Evolutionary conservation across 208 protist species (phyloP).

Genomic region (Trypanosoma melophagium): DNA sequence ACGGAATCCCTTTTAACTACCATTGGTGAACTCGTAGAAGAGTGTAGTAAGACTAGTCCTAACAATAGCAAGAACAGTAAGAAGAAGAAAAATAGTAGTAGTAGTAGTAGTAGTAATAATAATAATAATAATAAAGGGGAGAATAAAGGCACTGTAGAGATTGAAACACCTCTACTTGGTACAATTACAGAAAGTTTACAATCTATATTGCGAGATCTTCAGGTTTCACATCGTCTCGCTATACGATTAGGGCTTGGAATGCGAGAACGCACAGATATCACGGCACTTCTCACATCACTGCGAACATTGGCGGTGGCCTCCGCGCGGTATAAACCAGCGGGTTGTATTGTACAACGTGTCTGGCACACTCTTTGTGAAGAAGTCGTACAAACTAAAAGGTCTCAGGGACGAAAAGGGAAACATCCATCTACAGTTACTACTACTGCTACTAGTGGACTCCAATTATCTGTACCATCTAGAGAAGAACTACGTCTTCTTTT

Average conservation of each 20-base stretch:
- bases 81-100: no score
- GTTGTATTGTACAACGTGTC: slow-evolving; percentile 31
- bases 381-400: slow-evolving; percentile 20
- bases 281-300: slow-evolving; percentile 31
- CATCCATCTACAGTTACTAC: not conserved
- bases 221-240: slow-evolving; percentile 32
- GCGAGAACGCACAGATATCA: slow-evolving; percentile 45
- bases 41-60: not conserved
- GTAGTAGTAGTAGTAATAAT: not conserved
- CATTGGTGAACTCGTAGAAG: slow-evolving; percentile 23
- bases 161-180: slow-evolving; percentile 18
- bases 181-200: slow-evolving; percentile 31
- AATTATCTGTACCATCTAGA: slow-evolving; percentile 32
- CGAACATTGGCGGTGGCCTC: slow-evolving; percentile 29
- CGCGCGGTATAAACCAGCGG: slow-evolving; percentile 27
- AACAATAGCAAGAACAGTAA: not conserved
- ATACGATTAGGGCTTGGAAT: slow-evolving; percentile 44
- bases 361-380: slow-evolving; percentile 34
- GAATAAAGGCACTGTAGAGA: not conserved
- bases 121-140: not conserved
- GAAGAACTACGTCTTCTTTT: slow-evolving; percentile 35
- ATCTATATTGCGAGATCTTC: slow-evolving; percentile 29
- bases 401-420: slow-evolving; percentile 1
- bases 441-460: no score
- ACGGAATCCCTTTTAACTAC: slow-evolving; percentile 12